Evolutionary conservation across 1,284 basidiomycete genomes (phyloP).

Genomic region (Pyrrhoderma lamaoense): DNA sequence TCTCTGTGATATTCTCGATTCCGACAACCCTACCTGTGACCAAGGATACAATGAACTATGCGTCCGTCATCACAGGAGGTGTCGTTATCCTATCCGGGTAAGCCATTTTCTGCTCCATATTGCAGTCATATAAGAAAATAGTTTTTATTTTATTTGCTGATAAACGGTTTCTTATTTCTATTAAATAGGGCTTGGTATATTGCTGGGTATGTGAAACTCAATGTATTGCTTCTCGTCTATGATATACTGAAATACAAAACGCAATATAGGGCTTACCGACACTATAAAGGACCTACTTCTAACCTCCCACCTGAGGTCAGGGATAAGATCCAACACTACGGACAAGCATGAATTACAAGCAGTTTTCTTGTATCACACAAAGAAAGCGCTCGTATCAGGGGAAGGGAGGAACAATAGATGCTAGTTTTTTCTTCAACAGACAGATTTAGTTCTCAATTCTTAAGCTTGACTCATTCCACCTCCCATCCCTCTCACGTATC

Average conservation of each 20-base stretch:
- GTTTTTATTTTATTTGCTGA: neutral
- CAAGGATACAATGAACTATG: slow-evolving; percentile 71
- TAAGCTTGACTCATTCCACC: no score
- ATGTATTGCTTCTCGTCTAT: no score
- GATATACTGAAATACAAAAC: no score
- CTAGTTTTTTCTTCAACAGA: no score
- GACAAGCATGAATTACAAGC: neutral
- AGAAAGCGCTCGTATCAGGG: no score
- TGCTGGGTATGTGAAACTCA: slow-evolving; percentile 9
- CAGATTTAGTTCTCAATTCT: no score
- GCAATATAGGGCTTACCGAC: slow-evolving; percentile 14
- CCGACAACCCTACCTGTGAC: slow-evolving; percentile 70
- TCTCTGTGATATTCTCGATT: slow-evolving; percentile 65
- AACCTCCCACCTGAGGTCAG: slow-evolving; percentile 12
- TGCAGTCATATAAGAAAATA: no score
- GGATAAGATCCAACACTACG: neutral
- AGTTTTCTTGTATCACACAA: no score
- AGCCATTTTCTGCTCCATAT: no score
- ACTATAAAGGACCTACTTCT: slow-evolving; percentile 18
- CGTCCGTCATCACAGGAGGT: slow-evolving; percentile 38
- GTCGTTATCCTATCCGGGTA: slow-evolving; percentile 32
- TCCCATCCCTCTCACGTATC: no score
- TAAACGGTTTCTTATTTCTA: no score
- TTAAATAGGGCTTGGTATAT: slow-evolving; percentile 15
- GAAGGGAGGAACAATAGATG: no score